These are phyloP conservation scores for Ascobolus immersus DNA, from an alignment of 495 filamentous ascomycete species.

Conservation along the genomic window DNA sequence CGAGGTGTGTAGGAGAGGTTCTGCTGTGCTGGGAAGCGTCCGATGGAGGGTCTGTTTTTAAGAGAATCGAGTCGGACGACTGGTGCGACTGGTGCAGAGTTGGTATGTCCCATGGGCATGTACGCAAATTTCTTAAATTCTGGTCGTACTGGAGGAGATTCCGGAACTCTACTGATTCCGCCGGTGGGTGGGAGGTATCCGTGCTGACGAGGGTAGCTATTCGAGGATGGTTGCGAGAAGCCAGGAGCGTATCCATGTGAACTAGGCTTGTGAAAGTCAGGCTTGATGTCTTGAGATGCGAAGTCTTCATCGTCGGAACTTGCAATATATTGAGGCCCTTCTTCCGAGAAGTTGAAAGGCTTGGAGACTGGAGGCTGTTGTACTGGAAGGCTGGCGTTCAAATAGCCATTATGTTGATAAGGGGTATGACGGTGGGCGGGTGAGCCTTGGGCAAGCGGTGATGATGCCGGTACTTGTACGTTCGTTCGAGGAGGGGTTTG, in stretches of 20 bases:
- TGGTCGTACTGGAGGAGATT: too few species aligned
- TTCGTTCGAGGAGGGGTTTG: slow-evolving; percentile 23
- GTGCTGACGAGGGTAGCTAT: too few species aligned
- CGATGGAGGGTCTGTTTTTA: slow-evolving; percentile 7
- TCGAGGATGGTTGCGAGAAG: too few species aligned
- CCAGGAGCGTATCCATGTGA: too few species aligned
- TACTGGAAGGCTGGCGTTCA: too few species aligned
- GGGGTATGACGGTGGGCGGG: slow-evolving; percentile 4
- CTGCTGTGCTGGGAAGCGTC: too few species aligned
- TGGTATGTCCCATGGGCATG: slow-evolving; percentile 2
- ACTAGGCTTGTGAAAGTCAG: slow-evolving; percentile 16
- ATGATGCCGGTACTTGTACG: slow-evolving; percentile 68
- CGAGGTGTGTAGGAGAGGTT: too few species aligned
- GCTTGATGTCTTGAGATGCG: slow-evolving; percentile 36
- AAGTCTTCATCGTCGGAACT: slow-evolving; percentile 34
- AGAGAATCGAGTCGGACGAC: slow-evolving; percentile 15
- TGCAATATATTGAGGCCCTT: slow-evolving; percentile 30
- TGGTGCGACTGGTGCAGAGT: too few species aligned
- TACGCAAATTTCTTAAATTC: slow-evolving; percentile 11
- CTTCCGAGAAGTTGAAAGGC: slow-evolving; percentile 20
- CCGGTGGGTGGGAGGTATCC: too few species aligned
- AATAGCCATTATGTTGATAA: slow-evolving; percentile 8
- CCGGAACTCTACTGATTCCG: too few species aligned
- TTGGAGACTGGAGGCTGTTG: too few species aligned
- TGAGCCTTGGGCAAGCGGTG: slow-evolving; percentile 27